Evolutionary conservation across 345 rosid species (phyloP).

Genomic region (Dovyalis caffra): DNA sequence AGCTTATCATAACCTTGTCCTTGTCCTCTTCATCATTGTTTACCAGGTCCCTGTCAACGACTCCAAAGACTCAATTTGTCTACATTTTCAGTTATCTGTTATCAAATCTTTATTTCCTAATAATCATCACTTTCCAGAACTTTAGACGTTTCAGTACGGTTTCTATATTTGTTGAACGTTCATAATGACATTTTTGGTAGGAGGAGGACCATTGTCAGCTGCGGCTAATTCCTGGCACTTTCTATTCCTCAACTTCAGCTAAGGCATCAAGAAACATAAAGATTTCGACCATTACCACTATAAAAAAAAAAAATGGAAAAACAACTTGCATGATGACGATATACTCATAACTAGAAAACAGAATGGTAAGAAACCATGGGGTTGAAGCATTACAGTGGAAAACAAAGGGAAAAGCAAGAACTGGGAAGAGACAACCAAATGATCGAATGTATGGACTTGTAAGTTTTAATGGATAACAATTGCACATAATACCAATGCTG

Average conservation of each 20-base stretch:
- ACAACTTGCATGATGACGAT: background rate
- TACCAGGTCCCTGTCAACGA: background rate
- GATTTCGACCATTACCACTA: background rate
- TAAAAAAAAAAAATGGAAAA: background rate
- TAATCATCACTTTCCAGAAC: background rate
- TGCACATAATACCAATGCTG: background rate
- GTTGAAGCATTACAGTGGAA: background rate
- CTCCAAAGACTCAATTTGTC: background rate
- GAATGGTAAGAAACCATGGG: background rate
- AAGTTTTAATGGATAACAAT: background rate
- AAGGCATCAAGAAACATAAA: background rate
- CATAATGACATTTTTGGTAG: background rate
- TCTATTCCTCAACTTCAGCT: background rate
- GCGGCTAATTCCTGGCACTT: background rate
- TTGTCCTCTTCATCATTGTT: background rate
- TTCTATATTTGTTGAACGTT: background rate
- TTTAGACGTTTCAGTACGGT: background rate
- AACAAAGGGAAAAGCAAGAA: background rate
- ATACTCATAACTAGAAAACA: background rate
- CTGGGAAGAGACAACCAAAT: background rate
- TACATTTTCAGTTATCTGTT: background rate
- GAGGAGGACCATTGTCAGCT: background rate
- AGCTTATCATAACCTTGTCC: background rate
- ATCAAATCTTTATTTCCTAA: background rate
- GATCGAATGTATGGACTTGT: background rate